Percentiles rank a stretch among this genome's conserved stretches.
Conservation (phyloP, 179 eudicot genomes). For the Nepenthes alata region DNA sequence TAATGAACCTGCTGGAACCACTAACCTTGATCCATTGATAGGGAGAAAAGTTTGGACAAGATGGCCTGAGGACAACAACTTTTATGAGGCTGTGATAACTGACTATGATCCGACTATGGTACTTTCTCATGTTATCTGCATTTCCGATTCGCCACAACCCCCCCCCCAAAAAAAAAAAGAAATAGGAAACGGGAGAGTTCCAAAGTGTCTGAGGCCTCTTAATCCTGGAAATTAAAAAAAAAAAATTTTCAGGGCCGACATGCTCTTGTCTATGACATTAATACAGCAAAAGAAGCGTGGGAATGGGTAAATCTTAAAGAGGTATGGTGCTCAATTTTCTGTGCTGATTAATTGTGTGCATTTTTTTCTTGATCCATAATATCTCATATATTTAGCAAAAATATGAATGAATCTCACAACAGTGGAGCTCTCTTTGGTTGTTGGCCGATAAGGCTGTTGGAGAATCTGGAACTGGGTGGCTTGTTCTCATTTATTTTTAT, state of each 20-base stretch:
- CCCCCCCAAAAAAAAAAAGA: too few species aligned
- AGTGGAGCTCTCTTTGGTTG: too few species aligned
- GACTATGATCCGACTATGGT: slow-evolving; percentile 30
- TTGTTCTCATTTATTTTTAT: too few species aligned
- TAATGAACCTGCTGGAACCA: slow-evolving; percentile 26
- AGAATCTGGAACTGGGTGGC: too few species aligned
- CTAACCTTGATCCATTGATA: slow-evolving; percentile 34
- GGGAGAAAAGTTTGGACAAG: slow-evolving; percentile 62
- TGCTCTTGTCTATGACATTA: slow-evolving; percentile 46
- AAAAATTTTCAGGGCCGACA: slow-evolving; percentile 38
- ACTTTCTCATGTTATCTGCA: slow-evolving; percentile 1
- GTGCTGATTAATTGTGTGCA: neutral
- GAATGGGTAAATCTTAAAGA: slow-evolving; percentile 65
- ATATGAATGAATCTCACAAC: too few species aligned
- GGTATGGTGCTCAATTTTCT: slow-evolving; percentile 15
- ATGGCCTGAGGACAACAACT: slow-evolving; percentile 63
- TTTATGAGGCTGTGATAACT: slow-evolving; percentile 51
- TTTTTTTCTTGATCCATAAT: neutral
- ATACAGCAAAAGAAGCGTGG: slow-evolving; percentile 44
- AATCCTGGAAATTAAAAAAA: too few species aligned
- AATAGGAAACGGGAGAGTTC: too few species aligned
- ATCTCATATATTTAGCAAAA: too few species aligned
- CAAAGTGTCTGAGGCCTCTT: too few species aligned
- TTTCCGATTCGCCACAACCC: too few species aligned
- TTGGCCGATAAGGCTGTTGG: too few species aligned